Conservation (phyloP, 805 yeast species). For the Millerago galiae region DNA sequence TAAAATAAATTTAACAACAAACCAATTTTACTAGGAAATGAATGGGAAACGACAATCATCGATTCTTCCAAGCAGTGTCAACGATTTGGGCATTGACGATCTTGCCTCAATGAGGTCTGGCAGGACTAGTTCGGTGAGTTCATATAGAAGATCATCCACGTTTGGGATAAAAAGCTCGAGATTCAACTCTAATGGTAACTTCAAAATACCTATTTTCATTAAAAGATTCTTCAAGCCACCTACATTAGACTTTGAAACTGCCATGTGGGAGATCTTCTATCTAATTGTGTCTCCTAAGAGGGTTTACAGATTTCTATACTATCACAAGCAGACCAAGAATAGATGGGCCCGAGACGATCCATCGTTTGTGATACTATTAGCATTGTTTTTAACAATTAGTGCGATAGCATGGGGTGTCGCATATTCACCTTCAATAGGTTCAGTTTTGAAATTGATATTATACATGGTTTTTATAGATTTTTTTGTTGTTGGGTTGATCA, state of each 20-base stretch:
- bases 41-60: constrained; percentile 3
- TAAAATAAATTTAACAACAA: too few relatives aligned
- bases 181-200: constrained; percentile 7
- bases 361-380: constrained; percentile 68
- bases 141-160: constrained; percentile 4
- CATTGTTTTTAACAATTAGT: constrained; percentile 58
- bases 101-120: constrained; percentile 20
- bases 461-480: constrained; percentile 87
- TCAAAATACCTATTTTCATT: constrained; percentile 29
- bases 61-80: constrained; percentile 14
- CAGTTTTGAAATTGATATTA: constrained; percentile 58
- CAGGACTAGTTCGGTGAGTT: constrained; percentile 7
- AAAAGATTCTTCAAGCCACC: constrained; percentile 60
- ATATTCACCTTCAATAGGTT: constrained; percentile 56
- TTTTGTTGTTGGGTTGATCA: constrained; percentile 56
- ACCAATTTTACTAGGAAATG: too few relatives aligned
- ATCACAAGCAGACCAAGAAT: constrained; percentile 72
- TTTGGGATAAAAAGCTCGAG: constrained; percentile 10
- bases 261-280: constrained; percentile 83
- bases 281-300: constrained; percentile 69
- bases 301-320: constrained; percentile 75
- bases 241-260: constrained; percentile 86
- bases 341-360: constrained; percentile 93
- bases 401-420: constrained; percentile 91
- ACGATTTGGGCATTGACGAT: constrained; percentile 18